Conservation (phyloP, 2,329 filamentous ascomycete species). For the Lasiodiplodia citricola region DNA sequence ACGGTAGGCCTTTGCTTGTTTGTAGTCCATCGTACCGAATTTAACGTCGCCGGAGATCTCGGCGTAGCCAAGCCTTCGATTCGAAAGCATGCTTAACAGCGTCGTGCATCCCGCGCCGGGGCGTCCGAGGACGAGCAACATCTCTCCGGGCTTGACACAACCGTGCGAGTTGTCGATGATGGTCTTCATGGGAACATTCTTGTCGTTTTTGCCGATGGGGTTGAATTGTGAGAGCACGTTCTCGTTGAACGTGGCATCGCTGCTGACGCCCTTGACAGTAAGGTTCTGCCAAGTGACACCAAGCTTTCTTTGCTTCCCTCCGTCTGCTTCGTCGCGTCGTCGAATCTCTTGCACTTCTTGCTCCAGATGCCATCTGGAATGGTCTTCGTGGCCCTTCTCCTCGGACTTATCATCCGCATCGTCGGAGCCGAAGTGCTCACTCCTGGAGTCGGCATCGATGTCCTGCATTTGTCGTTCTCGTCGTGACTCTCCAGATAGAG, state of each 20-base stretch:
- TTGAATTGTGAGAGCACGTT: conserved; percentile 29
- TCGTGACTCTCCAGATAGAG: conserved; percentile 1
- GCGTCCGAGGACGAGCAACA: conserved; percentile 68
- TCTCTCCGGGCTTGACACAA: conserved; percentile 69
- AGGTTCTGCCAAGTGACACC: conserved; percentile 26
- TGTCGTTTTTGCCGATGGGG: not conserved
- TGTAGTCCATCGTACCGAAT: conserved; percentile 55
- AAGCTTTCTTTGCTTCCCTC: conserved; percentile 10
- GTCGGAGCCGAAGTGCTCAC: conserved; percentile 19
- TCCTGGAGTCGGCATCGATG: conserved; percentile 18
- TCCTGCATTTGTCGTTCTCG: not conserved
- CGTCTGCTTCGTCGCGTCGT: conserved; percentile 16
- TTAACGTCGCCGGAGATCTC: conserved; percentile 48
- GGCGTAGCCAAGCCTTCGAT: conserved; percentile 21
- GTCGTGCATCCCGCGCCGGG: conserved; percentile 84
- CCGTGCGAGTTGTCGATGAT: conserved; percentile 33
- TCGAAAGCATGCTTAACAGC: conserved; percentile 74
- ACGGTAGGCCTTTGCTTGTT: conserved; percentile 54
- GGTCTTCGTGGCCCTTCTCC: conserved; percentile 3
- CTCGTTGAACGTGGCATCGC: conserved; percentile 25
- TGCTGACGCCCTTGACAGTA: conserved; percentile 23
- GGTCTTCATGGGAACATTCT: conserved; percentile 24
- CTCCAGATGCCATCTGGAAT: conserved; percentile 13
- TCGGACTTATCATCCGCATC: conserved; percentile 15
- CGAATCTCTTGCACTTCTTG: conserved; percentile 3